Conservation (phyloP, 129 eudicot genomes). For the carrot (Daucus carota) region DH1_v3.0 NC_030381.2:37616501-37617000, state of each 20-base stretch:
- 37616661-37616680: not conserved
- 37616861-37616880: constrained; percentile 94
- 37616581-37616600: not conserved
- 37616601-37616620: not conserved
- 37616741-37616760: not conserved
- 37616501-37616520: not conserved
- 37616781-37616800: constrained; percentile 7
- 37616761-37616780: not conserved
- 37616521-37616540: not conserved
- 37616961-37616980: not conserved
- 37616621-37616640: not conserved
- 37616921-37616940: constrained; percentile 36
- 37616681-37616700: not conserved
- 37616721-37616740: not conserved
- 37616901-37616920: constrained; percentile 50
- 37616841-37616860: constrained; percentile 79
- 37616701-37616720: not conserved
- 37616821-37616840: constrained; percentile 87
- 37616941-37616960: not conserved
- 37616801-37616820: constrained; percentile 75
- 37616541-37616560: not conserved
- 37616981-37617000: not conserved
- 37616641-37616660: not conserved
- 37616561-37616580: not conserved
- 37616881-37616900: constrained; percentile 86